These are phyloP conservation scores for Helminthosporium solani DNA, from an alignment of 2,329 filamentous ascomycete species.

Conservation along the genomic window DNA sequence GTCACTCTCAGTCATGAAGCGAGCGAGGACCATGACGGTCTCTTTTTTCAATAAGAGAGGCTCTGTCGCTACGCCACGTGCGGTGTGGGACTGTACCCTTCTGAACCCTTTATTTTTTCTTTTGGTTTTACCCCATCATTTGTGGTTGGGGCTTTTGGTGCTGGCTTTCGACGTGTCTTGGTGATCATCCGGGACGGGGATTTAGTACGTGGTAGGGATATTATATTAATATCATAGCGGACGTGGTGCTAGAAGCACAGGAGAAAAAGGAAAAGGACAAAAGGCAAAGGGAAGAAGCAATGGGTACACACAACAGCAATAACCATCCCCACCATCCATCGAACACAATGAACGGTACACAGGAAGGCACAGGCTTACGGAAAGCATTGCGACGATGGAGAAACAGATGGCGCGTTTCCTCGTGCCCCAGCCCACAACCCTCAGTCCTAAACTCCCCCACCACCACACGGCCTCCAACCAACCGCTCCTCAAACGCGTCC, in stretches of 20 bases:
- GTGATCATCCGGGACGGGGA: too few species aligned
- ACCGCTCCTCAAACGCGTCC: slow-evolving; percentile 5
- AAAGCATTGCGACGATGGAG: slow-evolving; percentile 11
- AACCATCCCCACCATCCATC: too few species aligned
- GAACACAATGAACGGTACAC: background rate
- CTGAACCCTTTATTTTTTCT: background rate
- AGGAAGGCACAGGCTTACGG: slow-evolving; percentile 4
- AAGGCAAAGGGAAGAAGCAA: background rate
- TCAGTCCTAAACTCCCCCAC: slow-evolving; percentile 1
- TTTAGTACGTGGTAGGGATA: too few species aligned
- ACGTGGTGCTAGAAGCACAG: too few species aligned
- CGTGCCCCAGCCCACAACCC: slow-evolving; percentile 5
- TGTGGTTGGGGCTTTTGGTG: too few species aligned
- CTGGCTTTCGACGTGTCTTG: too few species aligned
- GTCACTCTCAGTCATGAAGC: slow-evolving; percentile 3
- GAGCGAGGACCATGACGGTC: too few species aligned
- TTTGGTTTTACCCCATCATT: too few species aligned
- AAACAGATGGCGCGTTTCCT: slow-evolving; percentile 8
- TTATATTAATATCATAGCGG: too few species aligned
- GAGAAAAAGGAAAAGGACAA: too few species aligned
- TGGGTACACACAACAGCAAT: background rate
- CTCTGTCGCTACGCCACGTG: slow-evolving; percentile 2
- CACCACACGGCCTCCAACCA: slow-evolving; percentile 7
- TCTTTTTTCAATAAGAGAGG: slow-evolving; percentile 2
- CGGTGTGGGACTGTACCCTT: background rate